Conservation (phyloP, 2,329 filamentous ascomycete genomes). For the Diaporthe batatas region DNA sequence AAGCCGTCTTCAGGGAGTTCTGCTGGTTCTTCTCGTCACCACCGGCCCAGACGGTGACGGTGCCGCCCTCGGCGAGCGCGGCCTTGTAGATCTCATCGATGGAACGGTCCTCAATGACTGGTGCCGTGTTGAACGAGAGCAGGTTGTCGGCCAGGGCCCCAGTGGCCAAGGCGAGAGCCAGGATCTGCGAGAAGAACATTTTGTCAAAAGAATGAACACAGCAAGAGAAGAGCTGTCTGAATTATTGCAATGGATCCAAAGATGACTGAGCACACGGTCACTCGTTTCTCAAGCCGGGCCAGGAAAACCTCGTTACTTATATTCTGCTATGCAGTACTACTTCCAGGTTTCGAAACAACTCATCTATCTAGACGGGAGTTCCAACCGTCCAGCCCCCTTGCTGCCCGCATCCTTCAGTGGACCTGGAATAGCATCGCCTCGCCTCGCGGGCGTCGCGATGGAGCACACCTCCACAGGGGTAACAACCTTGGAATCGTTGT, state of each 20-base stretch:
- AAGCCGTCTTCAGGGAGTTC: conserved; percentile 56
- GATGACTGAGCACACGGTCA: background rate
- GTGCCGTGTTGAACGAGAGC: conserved; percentile 9
- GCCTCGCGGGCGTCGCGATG: conserved; percentile 5
- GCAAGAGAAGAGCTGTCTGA: background rate
- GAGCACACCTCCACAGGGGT: no score
- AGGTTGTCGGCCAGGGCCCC: conserved; percentile 30
- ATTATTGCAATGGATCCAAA: background rate
- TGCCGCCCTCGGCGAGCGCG: conserved; percentile 60
- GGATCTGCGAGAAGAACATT: conserved; percentile 16
- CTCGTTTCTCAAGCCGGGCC: background rate
- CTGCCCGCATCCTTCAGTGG: background rate
- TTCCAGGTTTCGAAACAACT: no score
- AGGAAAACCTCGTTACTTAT: background rate
- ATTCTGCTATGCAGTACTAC: background rate
- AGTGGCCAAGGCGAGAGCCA: conserved; percentile 17
- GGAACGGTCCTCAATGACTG: conserved; percentile 49
- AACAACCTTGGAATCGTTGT: no score
- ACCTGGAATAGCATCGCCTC: conserved; percentile 13
- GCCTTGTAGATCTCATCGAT: conserved; percentile 64
- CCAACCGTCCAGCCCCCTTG: conserved; percentile 6
- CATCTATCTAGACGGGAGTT: no score
- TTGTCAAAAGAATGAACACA: conserved; percentile 16
- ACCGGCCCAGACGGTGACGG: conserved; percentile 62
- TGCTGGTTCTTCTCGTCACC: conserved; percentile 60